Evolutionary conservation across 768 basidiomycete species (phyloP).

Genomic region (Phylloporus arenicola): DNA sequence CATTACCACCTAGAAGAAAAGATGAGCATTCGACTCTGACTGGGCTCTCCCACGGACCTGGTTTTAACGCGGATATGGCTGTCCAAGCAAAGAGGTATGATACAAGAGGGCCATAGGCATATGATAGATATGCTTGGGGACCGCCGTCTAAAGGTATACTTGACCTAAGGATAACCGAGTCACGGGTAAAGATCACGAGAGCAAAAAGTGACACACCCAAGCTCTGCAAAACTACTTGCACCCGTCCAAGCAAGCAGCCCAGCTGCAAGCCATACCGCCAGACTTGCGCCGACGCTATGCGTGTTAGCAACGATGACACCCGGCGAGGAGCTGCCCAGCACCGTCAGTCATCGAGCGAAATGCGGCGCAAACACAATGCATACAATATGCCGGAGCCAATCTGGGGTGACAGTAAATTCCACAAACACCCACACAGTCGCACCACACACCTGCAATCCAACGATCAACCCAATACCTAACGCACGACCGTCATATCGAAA

Average conservation of each 20-base stretch:
- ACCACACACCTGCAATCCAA: conserved; percentile 64
- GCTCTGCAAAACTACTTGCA: conserved; percentile 88
- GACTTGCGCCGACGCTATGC: conserved; percentile 83
- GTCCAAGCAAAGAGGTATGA: conserved; percentile 97
- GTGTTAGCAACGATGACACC: conserved; percentile 89
- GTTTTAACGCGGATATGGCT: conserved; percentile 82
- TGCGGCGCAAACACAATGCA: conserved; percentile 27
- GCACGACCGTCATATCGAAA: conserved; percentile 3
- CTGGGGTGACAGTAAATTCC: conserved; percentile 31
- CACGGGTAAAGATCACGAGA: neutral
- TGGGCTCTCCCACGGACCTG: conserved; percentile 42
- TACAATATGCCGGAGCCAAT: conserved; percentile 95
- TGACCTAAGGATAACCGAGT: conserved; percentile 15
- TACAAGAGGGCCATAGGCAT: conserved; percentile 79
- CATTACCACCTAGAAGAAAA: conserved; percentile 51
- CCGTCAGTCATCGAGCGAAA: conserved; percentile 1
- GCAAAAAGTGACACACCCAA: conserved; percentile 53
- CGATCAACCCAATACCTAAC: conserved; percentile 78
- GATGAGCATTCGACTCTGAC: neutral
- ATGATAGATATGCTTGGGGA: conserved; percentile 78
- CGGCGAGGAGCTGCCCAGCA: conserved; percentile 67
- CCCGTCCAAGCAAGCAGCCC: conserved; percentile 93
- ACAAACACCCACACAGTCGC: neutral
- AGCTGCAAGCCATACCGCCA: conserved; percentile 77
- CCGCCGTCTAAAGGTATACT: conserved; percentile 42